These are phyloP conservation scores for Rugosomyces carneus DNA, from an alignment of 1,284 basidiomycete genomes.

Conservation along the genomic window DNA sequence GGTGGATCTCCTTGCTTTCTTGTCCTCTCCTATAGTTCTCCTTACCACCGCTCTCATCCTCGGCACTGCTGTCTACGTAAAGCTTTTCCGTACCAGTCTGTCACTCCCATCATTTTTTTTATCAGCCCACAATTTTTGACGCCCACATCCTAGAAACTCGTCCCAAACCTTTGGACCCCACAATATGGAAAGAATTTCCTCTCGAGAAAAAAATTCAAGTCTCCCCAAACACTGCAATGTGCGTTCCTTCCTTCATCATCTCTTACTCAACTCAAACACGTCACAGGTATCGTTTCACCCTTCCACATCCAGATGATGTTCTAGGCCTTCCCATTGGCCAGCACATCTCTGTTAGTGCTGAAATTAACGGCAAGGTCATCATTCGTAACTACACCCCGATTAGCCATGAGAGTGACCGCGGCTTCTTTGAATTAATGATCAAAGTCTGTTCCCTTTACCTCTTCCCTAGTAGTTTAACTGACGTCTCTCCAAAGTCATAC, in stretches of 20 bases:
- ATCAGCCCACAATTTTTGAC: too few relatives aligned
- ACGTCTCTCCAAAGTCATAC: slow-evolving; percentile 61
- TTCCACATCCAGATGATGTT: slow-evolving; percentile 67
- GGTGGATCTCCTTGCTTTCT: slow-evolving; percentile 38
- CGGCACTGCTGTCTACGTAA: slow-evolving; percentile 29
- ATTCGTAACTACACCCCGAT: slow-evolving; percentile 94
- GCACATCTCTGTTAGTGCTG: slow-evolving; percentile 89
- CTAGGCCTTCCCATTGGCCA: slow-evolving; percentile 95
- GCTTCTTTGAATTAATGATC: slow-evolving; percentile 94
- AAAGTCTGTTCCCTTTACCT: slow-evolving; percentile 54
- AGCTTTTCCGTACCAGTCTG: slow-evolving; percentile 28
- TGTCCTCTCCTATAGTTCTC: slow-evolving; percentile 33
- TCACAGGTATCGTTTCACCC: slow-evolving; percentile 82
- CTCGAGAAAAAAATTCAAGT: slow-evolving; percentile 79
- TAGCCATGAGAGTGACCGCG: slow-evolving; percentile 86
- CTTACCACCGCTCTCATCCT: slow-evolving; percentile 32
- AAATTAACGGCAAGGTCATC: slow-evolving; percentile 87
- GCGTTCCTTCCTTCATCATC: slow-evolving; percentile 23
- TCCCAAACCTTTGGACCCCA: slow-evolving; percentile 67
- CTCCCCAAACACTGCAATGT: slow-evolving; percentile 96
- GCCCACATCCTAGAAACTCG: slow-evolving; percentile 34
- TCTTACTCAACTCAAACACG: slow-evolving; percentile 11
- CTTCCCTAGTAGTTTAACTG: neutral
- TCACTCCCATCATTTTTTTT: slow-evolving; percentile 7
- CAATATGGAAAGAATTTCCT: slow-evolving; percentile 77